These are phyloP conservation scores for Rehmannia glutinosa DNA, from an alignment of 257 asterid genomes.

Conservation along the genomic window DNA sequence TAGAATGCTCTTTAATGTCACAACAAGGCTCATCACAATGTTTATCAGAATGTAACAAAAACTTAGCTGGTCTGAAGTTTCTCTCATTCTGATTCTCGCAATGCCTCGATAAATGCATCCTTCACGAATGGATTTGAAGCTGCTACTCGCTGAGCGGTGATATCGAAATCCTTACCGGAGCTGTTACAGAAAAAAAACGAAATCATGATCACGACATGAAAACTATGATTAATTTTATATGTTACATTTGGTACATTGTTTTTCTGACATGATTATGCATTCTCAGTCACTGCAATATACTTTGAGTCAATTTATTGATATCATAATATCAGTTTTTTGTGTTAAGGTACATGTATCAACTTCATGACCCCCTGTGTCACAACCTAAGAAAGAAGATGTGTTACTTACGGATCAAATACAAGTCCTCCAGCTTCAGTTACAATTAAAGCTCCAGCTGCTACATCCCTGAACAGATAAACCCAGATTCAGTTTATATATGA, in stretches of 20 bases:
- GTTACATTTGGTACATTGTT: not conserved
- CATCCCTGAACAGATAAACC: conserved; percentile 52
- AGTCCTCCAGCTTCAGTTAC: conserved; percentile 81
- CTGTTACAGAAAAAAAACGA: conserved; percentile 28
- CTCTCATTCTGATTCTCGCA: conserved; percentile 47
- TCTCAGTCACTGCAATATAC: too few relatives aligned
- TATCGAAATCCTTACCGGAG: conserved; percentile 62
- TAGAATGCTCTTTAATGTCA: too few relatives aligned
- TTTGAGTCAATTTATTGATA: too few relatives aligned
- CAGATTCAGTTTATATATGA: not conserved
- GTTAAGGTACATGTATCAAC: too few relatives aligned
- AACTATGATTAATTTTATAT: not conserved
- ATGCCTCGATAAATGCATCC: conserved; percentile 57
- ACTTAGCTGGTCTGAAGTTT: conserved; percentile 13
- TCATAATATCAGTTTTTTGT: too few relatives aligned
- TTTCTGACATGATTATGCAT: too few relatives aligned
- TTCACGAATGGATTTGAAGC: conserved; percentile 66
- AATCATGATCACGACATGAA: not conserved
- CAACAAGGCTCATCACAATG: conserved; percentile 11
- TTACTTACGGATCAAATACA: conserved; percentile 79
- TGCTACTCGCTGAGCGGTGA: conserved; percentile 72
- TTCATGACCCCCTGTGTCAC: too few relatives aligned
- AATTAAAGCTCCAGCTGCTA: conserved; percentile 86
- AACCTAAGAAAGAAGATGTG: not conserved
- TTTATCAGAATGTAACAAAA: conserved; percentile 14